These are phyloP conservation scores for Iris macrosiphon DNA, from an alignment of 106 monocot species.

Conservation along the genomic window DNA sequence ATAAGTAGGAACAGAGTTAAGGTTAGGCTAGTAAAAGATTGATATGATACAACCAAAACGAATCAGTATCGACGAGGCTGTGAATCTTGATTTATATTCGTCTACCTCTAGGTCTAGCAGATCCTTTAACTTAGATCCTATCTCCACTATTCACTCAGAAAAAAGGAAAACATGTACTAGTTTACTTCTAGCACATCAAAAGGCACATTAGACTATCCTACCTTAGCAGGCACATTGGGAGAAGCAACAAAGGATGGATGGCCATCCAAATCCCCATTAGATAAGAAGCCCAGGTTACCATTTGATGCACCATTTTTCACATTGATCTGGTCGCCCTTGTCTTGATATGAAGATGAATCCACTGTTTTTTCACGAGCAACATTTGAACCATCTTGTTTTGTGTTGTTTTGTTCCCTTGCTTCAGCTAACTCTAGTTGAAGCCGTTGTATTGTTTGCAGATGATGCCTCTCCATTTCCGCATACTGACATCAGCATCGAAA, in stretches of 20 bases:
- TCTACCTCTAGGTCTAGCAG: too few species aligned
- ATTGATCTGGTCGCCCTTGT: conserved; percentile 37
- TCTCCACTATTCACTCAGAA: too few species aligned
- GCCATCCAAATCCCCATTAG: conserved; percentile 38
- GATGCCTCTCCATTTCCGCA: conserved; percentile 77
- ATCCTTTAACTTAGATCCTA: too few species aligned
- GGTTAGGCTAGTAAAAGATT: too few species aligned
- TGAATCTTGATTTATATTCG: too few species aligned
- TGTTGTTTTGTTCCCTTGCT: conserved; percentile 37
- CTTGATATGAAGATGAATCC: conserved; percentile 31
- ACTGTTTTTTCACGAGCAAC: conserved; percentile 18
- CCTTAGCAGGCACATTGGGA: conserved; percentile 33
- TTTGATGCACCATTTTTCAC: conserved; percentile 26
- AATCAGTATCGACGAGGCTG: too few species aligned
- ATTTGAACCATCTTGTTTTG: conserved; percentile 35
- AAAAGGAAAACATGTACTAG: too few species aligned
- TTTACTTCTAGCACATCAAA: too few species aligned
- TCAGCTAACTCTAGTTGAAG: conserved; percentile 80
- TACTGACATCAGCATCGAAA: conserved; percentile 37
- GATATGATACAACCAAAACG: too few species aligned
- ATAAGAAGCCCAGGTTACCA: conserved; percentile 19
- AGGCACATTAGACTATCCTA: conserved; percentile 21
- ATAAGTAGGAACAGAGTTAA: too few species aligned
- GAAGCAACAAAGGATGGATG: conserved; percentile 21
- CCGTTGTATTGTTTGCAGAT: conserved; percentile 85